phyloP scores from a whole-genome alignment of 2,329 filamentous ascomycete genomes.

The Colletotrichum euphorbiae region DNA sequence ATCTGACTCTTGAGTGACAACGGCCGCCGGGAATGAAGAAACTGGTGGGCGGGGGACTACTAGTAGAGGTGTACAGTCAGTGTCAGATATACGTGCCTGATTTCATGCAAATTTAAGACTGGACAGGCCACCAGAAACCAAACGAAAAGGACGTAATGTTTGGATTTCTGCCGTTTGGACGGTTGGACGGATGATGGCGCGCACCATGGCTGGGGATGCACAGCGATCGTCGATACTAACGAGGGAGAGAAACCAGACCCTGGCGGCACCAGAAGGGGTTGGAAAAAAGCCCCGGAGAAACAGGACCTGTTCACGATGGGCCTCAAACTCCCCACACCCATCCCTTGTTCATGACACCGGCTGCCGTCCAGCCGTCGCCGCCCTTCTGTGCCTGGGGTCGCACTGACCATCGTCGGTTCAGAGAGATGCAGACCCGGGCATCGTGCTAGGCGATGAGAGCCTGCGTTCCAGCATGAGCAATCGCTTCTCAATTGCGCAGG shows the following conservation, averaged over 20 bases:
- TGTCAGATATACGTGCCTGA: neutral
- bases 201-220: neutral
- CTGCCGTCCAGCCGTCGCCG: slow-evolving; percentile 1
- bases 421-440: neutral
- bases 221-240: slow-evolving; percentile 4
- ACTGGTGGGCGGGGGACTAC: neutral
- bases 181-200: neutral
- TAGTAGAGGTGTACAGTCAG: neutral
- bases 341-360: neutral
- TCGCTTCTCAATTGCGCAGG: no score
- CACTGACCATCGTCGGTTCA: slow-evolving; percentile 7
- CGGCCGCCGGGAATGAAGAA: neutral
- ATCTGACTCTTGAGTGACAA: slow-evolving; percentile 5
- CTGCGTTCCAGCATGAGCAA: no score
- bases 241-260: slow-evolving; percentile 4
- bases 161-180: neutral
- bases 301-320: neutral
- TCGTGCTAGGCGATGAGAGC: no score
- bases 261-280: neutral
- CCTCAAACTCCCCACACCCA: neutral
- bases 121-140: slow-evolving; percentile 15
- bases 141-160: neutral
- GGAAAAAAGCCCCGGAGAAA: slow-evolving; percentile 13
- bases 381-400: neutral
- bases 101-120: slow-evolving; percentile 16